Percentiles rank a stretch among this genome's conserved stretches.
phyloP scores from a whole-genome alignment of 257 asterid genomes.

The Solanum medicagineum region DNA sequence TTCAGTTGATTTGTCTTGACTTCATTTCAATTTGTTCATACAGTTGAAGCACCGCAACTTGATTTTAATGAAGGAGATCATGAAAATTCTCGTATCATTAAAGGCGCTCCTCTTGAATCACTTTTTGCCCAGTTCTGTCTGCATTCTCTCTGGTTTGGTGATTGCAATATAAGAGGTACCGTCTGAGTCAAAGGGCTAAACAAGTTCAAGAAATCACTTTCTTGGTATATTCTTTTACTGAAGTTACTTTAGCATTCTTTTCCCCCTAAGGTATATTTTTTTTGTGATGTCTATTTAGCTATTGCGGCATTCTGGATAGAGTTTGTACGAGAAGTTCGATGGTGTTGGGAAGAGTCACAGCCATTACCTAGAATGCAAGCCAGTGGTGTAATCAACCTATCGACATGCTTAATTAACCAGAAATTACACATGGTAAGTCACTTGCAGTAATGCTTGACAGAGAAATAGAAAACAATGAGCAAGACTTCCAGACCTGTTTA shows the following conservation, averaged over 20 bases:
- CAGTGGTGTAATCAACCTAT: constrained; percentile 56
- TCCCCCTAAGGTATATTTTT: neutral
- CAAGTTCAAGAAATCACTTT: neutral
- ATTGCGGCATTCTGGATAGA: constrained; percentile 92
- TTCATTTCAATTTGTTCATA: constrained; percentile 7
- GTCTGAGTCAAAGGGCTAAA: neutral
- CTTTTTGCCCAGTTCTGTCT: constrained; percentile 87
- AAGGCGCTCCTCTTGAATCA: constrained; percentile 82
- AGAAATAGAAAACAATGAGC: neutral
- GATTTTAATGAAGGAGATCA: constrained; percentile 41
- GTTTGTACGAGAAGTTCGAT: constrained; percentile 81
- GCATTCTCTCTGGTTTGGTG: constrained; percentile 93
- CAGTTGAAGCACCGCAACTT: constrained; percentile 25
- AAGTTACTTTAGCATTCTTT: neutral
- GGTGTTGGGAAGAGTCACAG: constrained; percentile 98
- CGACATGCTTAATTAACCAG: constrained; percentile 78
- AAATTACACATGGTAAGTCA: constrained; percentile 79
- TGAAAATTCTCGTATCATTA: constrained; percentile 54
- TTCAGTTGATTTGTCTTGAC: constrained; percentile 1
- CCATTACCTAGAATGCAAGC: constrained; percentile 68
- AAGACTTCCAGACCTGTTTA: neutral
- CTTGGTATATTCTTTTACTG: neutral
- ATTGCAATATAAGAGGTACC: constrained; percentile 81
- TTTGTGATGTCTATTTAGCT: constrained; percentile 32
- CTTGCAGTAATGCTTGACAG: neutral